Evolutionary conservation across 305 asterid species (phyloP), one percentile per base, ranked within the genome.

Genomic region (Fraxinus velutina): DNA sequence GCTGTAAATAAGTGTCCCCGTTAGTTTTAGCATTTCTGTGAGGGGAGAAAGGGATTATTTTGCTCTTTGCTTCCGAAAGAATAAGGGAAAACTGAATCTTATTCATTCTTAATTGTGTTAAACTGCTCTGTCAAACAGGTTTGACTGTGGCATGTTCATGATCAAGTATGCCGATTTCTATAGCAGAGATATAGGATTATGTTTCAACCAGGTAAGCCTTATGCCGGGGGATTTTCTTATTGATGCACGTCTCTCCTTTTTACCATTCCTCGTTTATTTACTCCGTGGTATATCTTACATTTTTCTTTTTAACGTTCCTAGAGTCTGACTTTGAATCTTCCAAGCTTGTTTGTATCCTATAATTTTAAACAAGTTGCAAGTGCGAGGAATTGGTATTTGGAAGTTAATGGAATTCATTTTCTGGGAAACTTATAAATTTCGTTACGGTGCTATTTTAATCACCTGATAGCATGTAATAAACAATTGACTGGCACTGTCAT

Each of bases 71-170:
- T 15, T 44, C 27, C 62, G 62, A 68, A 39, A 60, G 6, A 36
- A 47, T 78, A 17, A 52, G 72, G 37, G 76, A 83, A 75, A 64
- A 10, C 22, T 55, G 13, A 32, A 22, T 32, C 44, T 0, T 57
- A 19, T 7, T 62, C 37, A 39, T 78, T 77, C 83, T 34, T 80
- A 36, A 76, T 57, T 57, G 6, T 52, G 42, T 19, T 50, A 21
- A 80, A 44, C 71, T 72, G 74, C 76, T 83, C 22, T 83, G 60
- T 30, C 84, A 12, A 75, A 78, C 96, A 95, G 99, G 90, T 95
- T 72, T 55, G 99, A 93, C 80, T 95, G 99, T 79, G 99, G 99
- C 17, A 83, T 95, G 88, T 95, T 95, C 91, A 93, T 95, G 97
- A 83, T 93, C 86, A 95, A 95, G 82, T 95, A 95, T 87, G 96